Evolutionary conservation across 345 rosid genomes (phyloP).

Genomic region (Eucalyptus camaldulensis): DNA sequence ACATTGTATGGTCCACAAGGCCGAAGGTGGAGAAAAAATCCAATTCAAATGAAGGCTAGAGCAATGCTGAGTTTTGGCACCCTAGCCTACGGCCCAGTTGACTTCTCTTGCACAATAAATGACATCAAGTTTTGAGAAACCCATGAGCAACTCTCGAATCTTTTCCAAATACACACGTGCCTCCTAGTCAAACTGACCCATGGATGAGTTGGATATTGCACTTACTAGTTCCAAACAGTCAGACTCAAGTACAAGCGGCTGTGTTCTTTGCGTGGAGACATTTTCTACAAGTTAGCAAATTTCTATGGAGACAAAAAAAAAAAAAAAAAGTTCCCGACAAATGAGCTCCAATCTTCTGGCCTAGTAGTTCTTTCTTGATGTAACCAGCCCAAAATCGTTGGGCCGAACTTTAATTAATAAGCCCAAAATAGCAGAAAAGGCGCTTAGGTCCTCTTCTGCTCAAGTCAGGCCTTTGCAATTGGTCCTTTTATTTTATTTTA

Average conservation of each 20-base stretch:
- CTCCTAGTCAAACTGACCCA: neutral
- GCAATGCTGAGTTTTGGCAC: neutral
- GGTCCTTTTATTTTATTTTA: neutral
- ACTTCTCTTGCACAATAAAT: neutral
- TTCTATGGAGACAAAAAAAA: neutral
- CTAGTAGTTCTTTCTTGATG: neutral
- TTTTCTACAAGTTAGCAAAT: neutral
- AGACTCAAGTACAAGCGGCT: neutral
- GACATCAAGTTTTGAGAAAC: neutral
- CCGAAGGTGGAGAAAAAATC: neutral
- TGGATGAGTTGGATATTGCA: neutral
- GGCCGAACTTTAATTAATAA: neutral
- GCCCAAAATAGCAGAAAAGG: neutral
- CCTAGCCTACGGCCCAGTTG: rapidly evolving
- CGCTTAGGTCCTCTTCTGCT: neutral
- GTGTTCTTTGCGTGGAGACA: neutral
- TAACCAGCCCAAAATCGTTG: neutral
- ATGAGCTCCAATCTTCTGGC: neutral
- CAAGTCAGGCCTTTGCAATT: neutral
- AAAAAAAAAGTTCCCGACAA: neutral
- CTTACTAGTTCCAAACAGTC: neutral
- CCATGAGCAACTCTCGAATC: neutral
- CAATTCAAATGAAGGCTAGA: neutral
- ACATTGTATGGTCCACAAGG: neutral
- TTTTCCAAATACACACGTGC: neutral